Evolutionary conservation across 2,329 filamentous ascomycete species (phyloP).

Genomic region (Pseudogymnoascus sp.): DNA sequence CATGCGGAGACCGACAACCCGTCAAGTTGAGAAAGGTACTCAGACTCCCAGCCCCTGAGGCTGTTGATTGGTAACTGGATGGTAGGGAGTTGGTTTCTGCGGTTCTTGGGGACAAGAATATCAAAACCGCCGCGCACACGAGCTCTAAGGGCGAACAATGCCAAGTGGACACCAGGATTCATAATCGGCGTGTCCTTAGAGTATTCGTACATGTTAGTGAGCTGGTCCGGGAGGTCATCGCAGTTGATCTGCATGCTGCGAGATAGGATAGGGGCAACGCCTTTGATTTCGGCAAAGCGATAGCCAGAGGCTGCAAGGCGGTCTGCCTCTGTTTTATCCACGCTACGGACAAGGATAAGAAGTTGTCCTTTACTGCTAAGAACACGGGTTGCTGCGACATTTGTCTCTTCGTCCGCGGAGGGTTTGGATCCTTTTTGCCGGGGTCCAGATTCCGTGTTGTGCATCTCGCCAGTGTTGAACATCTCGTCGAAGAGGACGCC

Average conservation of each 20-base stretch:
- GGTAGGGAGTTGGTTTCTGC: slow-evolving; percentile 53
- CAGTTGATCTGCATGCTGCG: slow-evolving; percentile 66
- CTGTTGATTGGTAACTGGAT: slow-evolving; percentile 44
- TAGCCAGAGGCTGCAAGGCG: slow-evolving; percentile 64
- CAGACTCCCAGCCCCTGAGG: slow-evolving; percentile 47
- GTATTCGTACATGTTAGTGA: slow-evolving; percentile 58
- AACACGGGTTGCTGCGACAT: slow-evolving; percentile 27
- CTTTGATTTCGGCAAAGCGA: slow-evolving; percentile 63
- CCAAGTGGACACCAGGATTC: slow-evolving; percentile 47
- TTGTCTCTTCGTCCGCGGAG: slow-evolving; percentile 34
- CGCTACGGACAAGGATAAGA: slow-evolving; percentile 66
- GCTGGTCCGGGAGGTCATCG: slow-evolving; percentile 49
- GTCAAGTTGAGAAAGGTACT: slow-evolving; percentile 45
- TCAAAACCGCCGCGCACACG: slow-evolving; percentile 29
- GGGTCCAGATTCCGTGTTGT: not conserved
- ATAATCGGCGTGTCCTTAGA: slow-evolving; percentile 39
- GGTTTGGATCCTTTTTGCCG: slow-evolving; percentile 2
- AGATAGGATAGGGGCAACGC: slow-evolving; percentile 61
- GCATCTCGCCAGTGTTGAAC: slow-evolving; percentile 50
- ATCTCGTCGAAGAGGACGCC: slow-evolving; percentile 72
- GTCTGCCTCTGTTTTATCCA: slow-evolving; percentile 51
- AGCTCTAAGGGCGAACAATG: slow-evolving; percentile 50
- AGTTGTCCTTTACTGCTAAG: slow-evolving; percentile 69
- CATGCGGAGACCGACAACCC: slow-evolving; percentile 35
- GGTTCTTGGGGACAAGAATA: slow-evolving; percentile 24